phyloP scores from a whole-genome alignment of 2,329 filamentous ascomycete species.

The Torrubiellomyces zombiae region DNA sequence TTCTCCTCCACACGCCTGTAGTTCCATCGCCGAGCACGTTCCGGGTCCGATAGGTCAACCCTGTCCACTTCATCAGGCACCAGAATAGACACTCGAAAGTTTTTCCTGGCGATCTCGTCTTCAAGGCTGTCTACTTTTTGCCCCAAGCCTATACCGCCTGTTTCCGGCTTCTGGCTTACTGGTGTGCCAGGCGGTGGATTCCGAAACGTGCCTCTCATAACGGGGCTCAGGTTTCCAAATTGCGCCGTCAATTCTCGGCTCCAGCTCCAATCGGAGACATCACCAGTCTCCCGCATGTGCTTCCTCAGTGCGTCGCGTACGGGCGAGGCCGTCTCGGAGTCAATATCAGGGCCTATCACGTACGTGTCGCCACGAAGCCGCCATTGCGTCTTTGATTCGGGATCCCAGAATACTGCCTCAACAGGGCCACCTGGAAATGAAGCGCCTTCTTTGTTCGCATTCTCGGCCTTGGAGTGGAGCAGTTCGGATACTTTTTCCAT shows the following conservation, averaged over 20 bases:
- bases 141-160: slow-evolving; percentile 28
- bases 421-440: slow-evolving; percentile 50
- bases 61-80: slow-evolving; percentile 62
- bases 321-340: slow-evolving; percentile 23
- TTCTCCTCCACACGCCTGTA: slow-evolving; percentile 40
- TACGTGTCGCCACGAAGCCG: slow-evolving; percentile 62
- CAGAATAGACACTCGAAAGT: slow-evolving; percentile 75
- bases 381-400: slow-evolving; percentile 63
- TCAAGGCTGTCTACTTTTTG: slow-evolving; percentile 55
- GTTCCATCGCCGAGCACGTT: slow-evolving; percentile 44
- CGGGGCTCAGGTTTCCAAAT: slow-evolving; percentile 76
- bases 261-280: slow-evolving; percentile 53
- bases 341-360: slow-evolving; percentile 54
- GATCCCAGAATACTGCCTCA: slow-evolving; percentile 76
- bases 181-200: slow-evolving; percentile 53
- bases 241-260: slow-evolving; percentile 63
- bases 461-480: slow-evolving; percentile 28
- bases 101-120: slow-evolving; percentile 51
- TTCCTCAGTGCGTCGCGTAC: slow-evolving; percentile 42
- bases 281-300: slow-evolving; percentile 37
- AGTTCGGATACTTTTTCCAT: slow-evolving; percentile 74
- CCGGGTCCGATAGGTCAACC: slow-evolving; percentile 53
- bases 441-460: no score
- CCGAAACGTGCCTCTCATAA: slow-evolving; percentile 62
- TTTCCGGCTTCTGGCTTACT: slow-evolving; percentile 30